Evolutionary conservation across 306 rosid species (phyloP).

Genomic region (Luffa aegyptiaca): DNA sequence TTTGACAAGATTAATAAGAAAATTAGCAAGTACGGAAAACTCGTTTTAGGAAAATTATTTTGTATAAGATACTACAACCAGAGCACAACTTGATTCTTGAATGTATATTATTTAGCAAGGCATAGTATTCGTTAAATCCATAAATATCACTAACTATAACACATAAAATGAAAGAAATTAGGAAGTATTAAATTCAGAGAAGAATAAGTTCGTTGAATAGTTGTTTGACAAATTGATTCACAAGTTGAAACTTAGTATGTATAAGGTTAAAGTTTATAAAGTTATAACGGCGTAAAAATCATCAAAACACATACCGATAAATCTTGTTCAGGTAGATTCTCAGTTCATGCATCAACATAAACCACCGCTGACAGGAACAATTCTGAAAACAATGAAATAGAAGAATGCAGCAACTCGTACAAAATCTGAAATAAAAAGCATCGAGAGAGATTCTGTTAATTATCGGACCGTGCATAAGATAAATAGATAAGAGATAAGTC

Average conservation of each 20-base stretch:
- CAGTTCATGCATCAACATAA: not conserved
- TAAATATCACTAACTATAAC: not conserved
- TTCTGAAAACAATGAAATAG: not conserved
- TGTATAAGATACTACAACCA: not conserved
- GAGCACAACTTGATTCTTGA: not conserved
- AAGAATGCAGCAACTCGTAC: not conserved
- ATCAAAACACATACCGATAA: not conserved
- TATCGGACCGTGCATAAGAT: not conserved
- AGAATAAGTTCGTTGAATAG: not conserved
- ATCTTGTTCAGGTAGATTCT: not conserved
- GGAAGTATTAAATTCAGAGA: not conserved
- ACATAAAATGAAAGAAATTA: not conserved
- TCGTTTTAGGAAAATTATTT: not conserved
- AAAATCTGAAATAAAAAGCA: not conserved
- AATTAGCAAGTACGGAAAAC: not conserved
- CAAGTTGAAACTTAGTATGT: not conserved
- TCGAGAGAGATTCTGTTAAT: not conserved
- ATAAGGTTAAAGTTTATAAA: not conserved
- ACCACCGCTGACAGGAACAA: not conserved
- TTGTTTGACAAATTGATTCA: not conserved
- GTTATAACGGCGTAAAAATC: not conserved
- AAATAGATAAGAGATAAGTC: too few species aligned
- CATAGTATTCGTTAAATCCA: not conserved
- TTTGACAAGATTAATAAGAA: not conserved
- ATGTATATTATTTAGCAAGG: not conserved